These are phyloP conservation scores for Pterulicium gracile DNA, from an alignment of 1,284 basidiomycete species.

Conservation along the genomic window DNA sequence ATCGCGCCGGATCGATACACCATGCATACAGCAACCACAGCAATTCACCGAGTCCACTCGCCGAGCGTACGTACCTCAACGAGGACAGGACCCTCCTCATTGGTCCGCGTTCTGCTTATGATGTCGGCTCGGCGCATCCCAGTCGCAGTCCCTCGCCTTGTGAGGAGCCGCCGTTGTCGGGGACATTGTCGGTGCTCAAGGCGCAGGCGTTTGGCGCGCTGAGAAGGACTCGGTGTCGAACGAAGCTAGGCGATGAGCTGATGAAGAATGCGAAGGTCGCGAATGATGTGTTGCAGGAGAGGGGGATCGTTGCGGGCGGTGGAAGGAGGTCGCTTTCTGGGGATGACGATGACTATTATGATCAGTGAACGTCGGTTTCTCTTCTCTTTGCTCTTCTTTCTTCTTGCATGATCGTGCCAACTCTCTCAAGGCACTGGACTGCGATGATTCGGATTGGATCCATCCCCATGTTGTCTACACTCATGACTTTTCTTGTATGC, in stretches of 20 bases:
- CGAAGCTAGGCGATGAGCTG: constrained; percentile 62
- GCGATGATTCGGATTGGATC: no score
- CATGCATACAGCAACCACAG: not conserved
- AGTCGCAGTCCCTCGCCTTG: constrained; percentile 67
- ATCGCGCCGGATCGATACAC: no score
- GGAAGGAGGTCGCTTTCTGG: no score
- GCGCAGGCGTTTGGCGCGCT: constrained; percentile 77
- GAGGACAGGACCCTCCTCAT: constrained; percentile 37
- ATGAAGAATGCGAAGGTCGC: constrained; percentile 45
- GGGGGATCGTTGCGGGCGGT: constrained; percentile 55
- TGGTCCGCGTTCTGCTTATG: constrained; percentile 35
- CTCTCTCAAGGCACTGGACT: no score
- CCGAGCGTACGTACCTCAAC: constrained; percentile 45
- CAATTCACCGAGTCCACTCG: constrained; percentile 16
- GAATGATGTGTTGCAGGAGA: constrained; percentile 64
- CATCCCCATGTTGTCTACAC: no score
- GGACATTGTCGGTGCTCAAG: constrained; percentile 78
- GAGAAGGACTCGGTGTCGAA: constrained; percentile 60
- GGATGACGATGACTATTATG: no score
- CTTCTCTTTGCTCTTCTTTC: no score
- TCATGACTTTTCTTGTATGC: no score
- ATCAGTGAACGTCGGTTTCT: no score
- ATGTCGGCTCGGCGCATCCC: constrained; percentile 28
- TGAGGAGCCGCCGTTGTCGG: constrained; percentile 46
- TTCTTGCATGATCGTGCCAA: no score